Percentiles rank a stretch among this genome's conserved stretches.
phyloP scores from a whole-genome alignment of 1,284 basidiomycete genomes.

The Microbotryum lychnidis-dioicae region DNA sequence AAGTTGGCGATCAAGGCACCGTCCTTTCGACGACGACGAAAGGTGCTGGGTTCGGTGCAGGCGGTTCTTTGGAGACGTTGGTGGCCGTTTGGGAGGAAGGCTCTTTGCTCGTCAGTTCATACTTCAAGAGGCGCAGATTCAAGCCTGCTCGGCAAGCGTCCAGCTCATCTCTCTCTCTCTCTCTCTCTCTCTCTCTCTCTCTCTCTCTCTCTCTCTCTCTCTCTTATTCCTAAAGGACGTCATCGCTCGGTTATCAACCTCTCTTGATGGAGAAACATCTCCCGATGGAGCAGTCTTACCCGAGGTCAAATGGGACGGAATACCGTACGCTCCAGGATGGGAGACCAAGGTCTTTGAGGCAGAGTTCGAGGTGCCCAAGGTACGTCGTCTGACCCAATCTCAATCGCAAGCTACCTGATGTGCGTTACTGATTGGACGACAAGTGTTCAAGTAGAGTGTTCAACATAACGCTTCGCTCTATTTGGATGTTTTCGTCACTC shows the following conservation, averaged over 20 bases:
- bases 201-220: not conserved
- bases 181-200: not conserved
- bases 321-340: slow-evolving; percentile 73
- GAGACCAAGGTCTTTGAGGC: slow-evolving; percentile 59
- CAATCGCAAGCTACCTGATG: slow-evolving; percentile 2
- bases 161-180: not conserved
- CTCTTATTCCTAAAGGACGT: slow-evolving; percentile 20
- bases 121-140: no score
- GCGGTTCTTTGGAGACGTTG: not conserved
- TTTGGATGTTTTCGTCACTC: slow-evolving; percentile 70
- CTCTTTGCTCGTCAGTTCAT: not conserved
- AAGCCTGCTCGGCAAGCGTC: no score
- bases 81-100: not conserved
- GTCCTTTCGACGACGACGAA: not conserved
- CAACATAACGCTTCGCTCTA: slow-evolving; percentile 61
- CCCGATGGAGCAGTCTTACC: slow-evolving; percentile 50
- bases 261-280: slow-evolving; percentile 49
- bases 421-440: not conserved
- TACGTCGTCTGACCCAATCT: slow-evolving; percentile 40
- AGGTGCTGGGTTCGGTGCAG: not conserved
- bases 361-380: slow-evolving; percentile 63
- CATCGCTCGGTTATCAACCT: slow-evolving; percentile 36
- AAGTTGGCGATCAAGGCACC: no score
- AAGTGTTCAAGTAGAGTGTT: slow-evolving; percentile 50
- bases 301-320: slow-evolving; percentile 66